Conservation (phyloP, 768 basidiomycete species). For the Crassisporium funariophilum region DNA sequence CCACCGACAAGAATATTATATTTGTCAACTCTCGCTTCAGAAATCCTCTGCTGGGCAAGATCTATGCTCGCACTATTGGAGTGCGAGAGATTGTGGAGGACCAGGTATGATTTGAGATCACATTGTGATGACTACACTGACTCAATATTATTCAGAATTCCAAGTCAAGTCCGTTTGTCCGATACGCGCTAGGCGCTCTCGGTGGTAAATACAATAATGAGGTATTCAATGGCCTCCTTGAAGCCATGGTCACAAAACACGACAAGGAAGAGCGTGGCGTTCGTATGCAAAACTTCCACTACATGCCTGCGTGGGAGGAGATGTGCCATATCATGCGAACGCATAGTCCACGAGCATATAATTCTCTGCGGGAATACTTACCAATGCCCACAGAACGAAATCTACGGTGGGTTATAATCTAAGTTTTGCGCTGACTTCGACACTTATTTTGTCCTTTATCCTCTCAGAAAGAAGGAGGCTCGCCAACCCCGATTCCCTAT, state of each 20-base stretch:
- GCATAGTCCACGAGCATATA: constrained; percentile 30
- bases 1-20: neutral
- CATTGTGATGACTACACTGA: neutral
- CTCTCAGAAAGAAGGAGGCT: constrained; percentile 2
- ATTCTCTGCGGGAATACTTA: constrained; percentile 14
- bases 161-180: constrained; percentile 7
- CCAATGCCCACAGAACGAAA: constrained; percentile 2
- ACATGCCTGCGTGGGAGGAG: constrained; percentile 32
- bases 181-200: constrained; percentile 11
- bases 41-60: neutral
- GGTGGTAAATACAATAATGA: constrained; percentile 10
- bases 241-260: constrained; percentile 27
- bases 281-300: constrained; percentile 37
- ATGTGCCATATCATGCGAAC: constrained; percentile 28
- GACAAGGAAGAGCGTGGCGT: constrained; percentile 31
- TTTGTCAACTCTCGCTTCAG: neutral
- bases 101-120: neutral
- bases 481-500: constrained; percentile 24
- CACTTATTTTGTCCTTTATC: neutral
- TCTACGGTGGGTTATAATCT: neutral
- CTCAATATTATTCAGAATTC: constrained; percentile 3
- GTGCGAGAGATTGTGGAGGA: constrained; percentile 3
- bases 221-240: constrained; percentile 12
- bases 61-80: neutral
- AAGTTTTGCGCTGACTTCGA: neutral